Evolutionary conservation across 768 basidiomycete species (phyloP).

Genomic region (Suillus fuscotomentosus): DNA sequence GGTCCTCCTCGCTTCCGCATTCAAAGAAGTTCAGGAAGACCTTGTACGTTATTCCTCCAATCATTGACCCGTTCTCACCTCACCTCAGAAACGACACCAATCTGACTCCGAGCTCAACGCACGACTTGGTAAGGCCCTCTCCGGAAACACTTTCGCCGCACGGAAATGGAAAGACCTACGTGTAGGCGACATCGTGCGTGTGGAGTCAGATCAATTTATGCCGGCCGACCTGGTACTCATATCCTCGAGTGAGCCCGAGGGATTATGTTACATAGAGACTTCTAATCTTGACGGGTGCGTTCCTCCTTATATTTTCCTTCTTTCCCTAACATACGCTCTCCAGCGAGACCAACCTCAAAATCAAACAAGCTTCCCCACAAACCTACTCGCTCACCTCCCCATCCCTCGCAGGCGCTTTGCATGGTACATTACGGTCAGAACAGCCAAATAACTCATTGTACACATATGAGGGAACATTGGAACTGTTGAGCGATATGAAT

Average conservation of each 20-base stretch:
- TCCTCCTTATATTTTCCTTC: not conserved
- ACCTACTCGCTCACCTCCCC: constrained; percentile 81
- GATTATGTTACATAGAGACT: constrained; percentile 96
- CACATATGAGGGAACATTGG: constrained; percentile 86
- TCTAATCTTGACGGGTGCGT: constrained; percentile 93
- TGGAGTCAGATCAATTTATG: constrained; percentile 92
- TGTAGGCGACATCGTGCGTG: constrained; percentile 90
- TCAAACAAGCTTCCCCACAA: constrained; percentile 90
- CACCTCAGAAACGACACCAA: constrained; percentile 87
- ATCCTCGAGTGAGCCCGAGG: constrained; percentile 93
- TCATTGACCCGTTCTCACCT: constrained; percentile 5
- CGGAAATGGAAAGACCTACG: constrained; percentile 86
- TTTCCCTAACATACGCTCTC: not conserved
- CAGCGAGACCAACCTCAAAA: constrained; percentile 98
- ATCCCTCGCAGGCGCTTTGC: constrained; percentile 64
- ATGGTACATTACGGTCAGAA: constrained; percentile 87
- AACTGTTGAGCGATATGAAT: constrained; percentile 53
- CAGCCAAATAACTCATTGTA: constrained; percentile 98
- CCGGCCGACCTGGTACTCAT: constrained; percentile 91
- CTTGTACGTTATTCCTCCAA: constrained; percentile 49
- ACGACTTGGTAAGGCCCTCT: constrained; percentile 74
- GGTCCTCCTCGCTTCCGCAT: constrained; percentile 89
- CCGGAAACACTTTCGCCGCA: constrained; percentile 61
- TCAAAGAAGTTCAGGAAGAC: constrained; percentile 96
- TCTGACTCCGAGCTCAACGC: constrained; percentile 92